These are phyloP conservation scores for Carallia pectinifolia DNA, from an alignment of 345 rosid species.

Conservation along the genomic window DNA sequence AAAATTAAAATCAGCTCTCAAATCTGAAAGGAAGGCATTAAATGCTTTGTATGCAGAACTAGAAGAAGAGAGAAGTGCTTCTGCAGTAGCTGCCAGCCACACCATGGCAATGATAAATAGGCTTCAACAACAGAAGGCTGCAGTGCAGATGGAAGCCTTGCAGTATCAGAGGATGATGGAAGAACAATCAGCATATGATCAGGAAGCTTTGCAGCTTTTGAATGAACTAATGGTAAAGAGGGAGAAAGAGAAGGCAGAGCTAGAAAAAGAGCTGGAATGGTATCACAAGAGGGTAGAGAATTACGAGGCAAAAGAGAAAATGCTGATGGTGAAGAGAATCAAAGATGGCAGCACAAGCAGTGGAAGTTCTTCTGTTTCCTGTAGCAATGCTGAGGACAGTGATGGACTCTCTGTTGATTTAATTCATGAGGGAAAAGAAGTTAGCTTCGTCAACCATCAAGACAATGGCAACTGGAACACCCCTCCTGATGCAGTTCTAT, in stretches of 20 bases:
- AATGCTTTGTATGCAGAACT: constrained; percentile 69
- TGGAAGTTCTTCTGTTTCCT: constrained; percentile 56
- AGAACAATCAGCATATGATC: constrained; percentile 91
- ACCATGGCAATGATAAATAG: constrained; percentile 99
- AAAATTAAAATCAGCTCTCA: constrained; percentile 56
- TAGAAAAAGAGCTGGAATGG: constrained; percentile 68
- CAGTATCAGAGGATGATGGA: constrained; percentile 99
- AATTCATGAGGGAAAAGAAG: constrained; percentile 48
- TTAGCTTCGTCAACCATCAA: constrained; percentile 27
- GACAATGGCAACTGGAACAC: constrained; percentile 45
- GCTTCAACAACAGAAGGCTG: constrained; percentile 95
- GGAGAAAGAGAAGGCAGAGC: constrained; percentile 77
- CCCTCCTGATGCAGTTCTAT: constrained; percentile 65
- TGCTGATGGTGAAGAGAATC: constrained; percentile 44
- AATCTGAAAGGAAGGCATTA: constrained; percentile 64
- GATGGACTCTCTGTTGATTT: constrained; percentile 57
- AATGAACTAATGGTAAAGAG: constrained; percentile 79
- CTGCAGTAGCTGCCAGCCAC: constrained; percentile 86
- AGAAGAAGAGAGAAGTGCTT: constrained; percentile 96
- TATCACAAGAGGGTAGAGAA: constrained; percentile 62
- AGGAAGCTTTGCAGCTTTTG: constrained; percentile 87
- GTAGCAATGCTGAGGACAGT: constrained; percentile 61
- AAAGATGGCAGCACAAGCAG: constrained; percentile 36
- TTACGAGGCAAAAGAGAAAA: constrained; percentile 63
- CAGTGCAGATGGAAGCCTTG: constrained; percentile 99